phyloP scores from a whole-genome alignment of 2,329 filamentous ascomycete species.

The Cadophora gregata region DNA sequence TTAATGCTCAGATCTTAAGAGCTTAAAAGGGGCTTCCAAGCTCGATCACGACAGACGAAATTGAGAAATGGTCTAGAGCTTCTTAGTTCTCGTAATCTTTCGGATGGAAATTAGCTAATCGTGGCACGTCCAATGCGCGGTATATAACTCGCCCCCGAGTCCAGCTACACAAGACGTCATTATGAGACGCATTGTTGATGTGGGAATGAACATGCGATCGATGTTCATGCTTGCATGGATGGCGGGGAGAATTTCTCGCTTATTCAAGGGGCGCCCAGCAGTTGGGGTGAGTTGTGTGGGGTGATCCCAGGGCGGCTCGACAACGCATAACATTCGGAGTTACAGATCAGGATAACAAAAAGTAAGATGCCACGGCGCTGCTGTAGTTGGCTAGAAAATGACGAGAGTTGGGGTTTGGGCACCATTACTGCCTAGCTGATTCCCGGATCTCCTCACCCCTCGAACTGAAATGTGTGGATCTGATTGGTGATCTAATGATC shows the following conservation, averaged over 20 bases:
- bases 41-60: conserved; percentile 6
- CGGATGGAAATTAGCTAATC: conserved; percentile 11
- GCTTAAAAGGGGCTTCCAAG: background rate
- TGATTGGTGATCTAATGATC: background rate
- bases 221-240: conserved; percentile 17
- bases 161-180: background rate
- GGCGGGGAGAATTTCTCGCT: conserved; percentile 6
- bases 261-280: background rate
- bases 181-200: conserved; percentile 4
- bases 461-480: background rate
- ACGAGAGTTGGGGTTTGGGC: background rate
- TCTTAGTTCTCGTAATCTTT: background rate
- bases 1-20: background rate
- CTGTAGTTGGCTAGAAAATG: background rate
- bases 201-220: background rate
- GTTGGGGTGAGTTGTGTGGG: conserved; percentile 1
- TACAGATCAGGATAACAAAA: conserved; percentile 3
- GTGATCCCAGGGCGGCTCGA: conserved; percentile 3
- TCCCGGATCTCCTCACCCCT: background rate
- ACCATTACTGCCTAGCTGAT: background rate
- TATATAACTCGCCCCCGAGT: background rate
- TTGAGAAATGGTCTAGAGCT: conserved; percentile 2
- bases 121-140: background rate
- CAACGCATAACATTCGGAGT: conserved; percentile 9
- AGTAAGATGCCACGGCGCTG: background rate